These are phyloP conservation scores for Incumbomyces lentus DNA, from an alignment of 2,329 filamentous ascomycete genomes.

Conservation along the genomic window DNA sequence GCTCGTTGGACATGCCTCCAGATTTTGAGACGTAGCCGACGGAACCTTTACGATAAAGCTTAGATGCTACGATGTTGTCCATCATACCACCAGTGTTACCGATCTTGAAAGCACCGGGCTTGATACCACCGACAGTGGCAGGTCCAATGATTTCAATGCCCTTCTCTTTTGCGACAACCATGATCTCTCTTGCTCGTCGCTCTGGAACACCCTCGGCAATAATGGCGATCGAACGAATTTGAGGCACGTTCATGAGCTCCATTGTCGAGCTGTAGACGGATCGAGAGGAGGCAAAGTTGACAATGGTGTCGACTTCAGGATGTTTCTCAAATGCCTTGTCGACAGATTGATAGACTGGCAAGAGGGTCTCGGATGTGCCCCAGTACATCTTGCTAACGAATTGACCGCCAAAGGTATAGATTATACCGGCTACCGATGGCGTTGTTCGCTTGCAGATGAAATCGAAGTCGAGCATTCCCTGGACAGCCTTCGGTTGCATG, in stretches of 20 bases:
- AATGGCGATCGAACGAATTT: slow-evolving; percentile 98
- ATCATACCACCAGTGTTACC: slow-evolving; percentile 99
- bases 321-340: slow-evolving; percentile 93
- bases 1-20: slow-evolving; percentile 99
- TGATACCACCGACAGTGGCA: slow-evolving; percentile 97
- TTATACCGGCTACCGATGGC: slow-evolving; percentile 95
- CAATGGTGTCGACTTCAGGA: slow-evolving; percentile 89
- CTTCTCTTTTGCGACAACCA: slow-evolving; percentile 95
- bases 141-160: slow-evolving; percentile 98
- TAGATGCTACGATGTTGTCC: slow-evolving; percentile 99
- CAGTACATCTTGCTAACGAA: slow-evolving; percentile 99
- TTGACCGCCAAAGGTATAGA: slow-evolving; percentile 99
- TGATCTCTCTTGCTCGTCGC: slow-evolving; percentile 93
- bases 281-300: slow-evolving; percentile 98
- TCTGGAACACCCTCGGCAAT: slow-evolving; percentile 99
- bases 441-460: slow-evolving; percentile 99
- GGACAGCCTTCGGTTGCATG: slow-evolving; percentile 86
- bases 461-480: slow-evolving; percentile 97
- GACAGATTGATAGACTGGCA: slow-evolving; percentile 94
- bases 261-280: slow-evolving; percentile 98
- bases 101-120: slow-evolving; percentile 98
- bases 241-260: slow-evolving; percentile 93
- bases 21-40: slow-evolving; percentile 99
- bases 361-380: slow-evolving; percentile 97
- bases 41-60: slow-evolving; percentile 98